phyloP scores from a whole-genome alignment of 2,329 filamentous ascomycete species.

The Pyrenophora graminea region DNA sequence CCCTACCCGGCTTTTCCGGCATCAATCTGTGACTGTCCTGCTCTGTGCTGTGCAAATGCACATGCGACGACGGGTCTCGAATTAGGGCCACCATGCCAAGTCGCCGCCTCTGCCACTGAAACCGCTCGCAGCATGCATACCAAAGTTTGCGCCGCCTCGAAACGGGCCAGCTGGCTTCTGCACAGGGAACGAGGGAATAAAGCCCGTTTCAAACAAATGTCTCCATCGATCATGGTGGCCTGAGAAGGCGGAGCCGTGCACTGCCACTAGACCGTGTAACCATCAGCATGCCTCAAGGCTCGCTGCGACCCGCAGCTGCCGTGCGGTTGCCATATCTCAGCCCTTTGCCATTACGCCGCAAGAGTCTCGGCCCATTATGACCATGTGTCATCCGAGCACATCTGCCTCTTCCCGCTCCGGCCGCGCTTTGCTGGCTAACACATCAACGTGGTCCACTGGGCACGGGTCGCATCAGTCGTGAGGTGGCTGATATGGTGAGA shows the following conservation, averaged over 20 bases:
- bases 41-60: too few species aligned
- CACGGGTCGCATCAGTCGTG: not conserved
- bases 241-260: conserved; percentile 4
- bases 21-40: conserved; percentile 1
- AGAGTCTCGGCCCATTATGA: conserved; percentile 13
- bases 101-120: too few species aligned
- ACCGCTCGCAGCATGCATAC: too few species aligned
- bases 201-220: conserved; percentile 12
- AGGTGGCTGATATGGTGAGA: too few species aligned
- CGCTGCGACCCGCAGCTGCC: conserved; percentile 5
- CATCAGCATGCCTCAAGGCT: not conserved
- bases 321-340: conserved; percentile 9
- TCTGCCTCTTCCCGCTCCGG: conserved; percentile 6
- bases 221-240: not conserved
- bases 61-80: too few species aligned
- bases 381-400: conserved; percentile 4
- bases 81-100: too few species aligned
- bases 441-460: conserved; percentile 1
- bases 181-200: conserved; percentile 5
- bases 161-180: not conserved
- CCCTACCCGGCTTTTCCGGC: conserved; percentile 2
- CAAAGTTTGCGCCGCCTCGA: too few species aligned
- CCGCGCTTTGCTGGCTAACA: conserved; percentile 2
- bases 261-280: not conserved
- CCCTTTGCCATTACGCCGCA: conserved; percentile 23